phyloP scores from a whole-genome alignment of 2,329 filamentous ascomycete species.

The Talaromyces islandicus region DNA sequence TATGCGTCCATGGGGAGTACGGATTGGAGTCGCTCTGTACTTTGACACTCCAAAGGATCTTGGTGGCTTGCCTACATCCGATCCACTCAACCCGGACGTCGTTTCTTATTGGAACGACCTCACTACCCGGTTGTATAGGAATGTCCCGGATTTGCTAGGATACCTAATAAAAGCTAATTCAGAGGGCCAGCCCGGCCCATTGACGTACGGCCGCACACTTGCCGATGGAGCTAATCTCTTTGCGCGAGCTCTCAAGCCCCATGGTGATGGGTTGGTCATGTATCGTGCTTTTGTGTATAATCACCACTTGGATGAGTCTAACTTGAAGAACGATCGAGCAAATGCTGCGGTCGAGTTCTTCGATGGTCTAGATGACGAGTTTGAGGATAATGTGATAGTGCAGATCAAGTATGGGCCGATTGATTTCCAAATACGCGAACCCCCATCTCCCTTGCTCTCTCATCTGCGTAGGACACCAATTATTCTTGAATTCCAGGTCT shows the following conservation, averaged over 20 bases:
- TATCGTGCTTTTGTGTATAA: constrained; percentile 70
- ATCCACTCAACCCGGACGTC: constrained; percentile 57
- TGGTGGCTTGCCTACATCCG: constrained; percentile 55
- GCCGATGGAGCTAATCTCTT: constrained; percentile 65
- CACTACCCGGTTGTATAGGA: constrained; percentile 53
- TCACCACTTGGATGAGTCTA: constrained; percentile 42
- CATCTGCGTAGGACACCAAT: constrained; percentile 41
- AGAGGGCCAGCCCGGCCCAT: constrained; percentile 62
- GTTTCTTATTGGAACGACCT: constrained; percentile 58
- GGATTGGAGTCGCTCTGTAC: constrained; percentile 60
- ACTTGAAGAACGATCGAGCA: constrained; percentile 63
- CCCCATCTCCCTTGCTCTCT: constrained; percentile 59
- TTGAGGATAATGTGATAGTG: constrained; percentile 64
- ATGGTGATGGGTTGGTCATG: constrained; percentile 55
- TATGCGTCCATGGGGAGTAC: constrained; percentile 62
- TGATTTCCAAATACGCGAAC: constrained; percentile 67
- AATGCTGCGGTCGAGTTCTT: constrained; percentile 62
- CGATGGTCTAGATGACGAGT: constrained; percentile 56
- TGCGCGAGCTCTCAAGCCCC: constrained; percentile 50
- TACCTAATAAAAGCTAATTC: constrained; percentile 68
- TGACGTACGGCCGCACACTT: constrained; percentile 64
- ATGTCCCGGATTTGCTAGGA: constrained; percentile 62
- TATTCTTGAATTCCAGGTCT: constrained; percentile 61
- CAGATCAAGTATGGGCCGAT: constrained; percentile 72
- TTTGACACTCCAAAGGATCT: constrained; percentile 59